These are phyloP conservation scores for Gossypium bickii DNA, from an alignment of 345 rosid species.

Conservation along the genomic window DNA sequence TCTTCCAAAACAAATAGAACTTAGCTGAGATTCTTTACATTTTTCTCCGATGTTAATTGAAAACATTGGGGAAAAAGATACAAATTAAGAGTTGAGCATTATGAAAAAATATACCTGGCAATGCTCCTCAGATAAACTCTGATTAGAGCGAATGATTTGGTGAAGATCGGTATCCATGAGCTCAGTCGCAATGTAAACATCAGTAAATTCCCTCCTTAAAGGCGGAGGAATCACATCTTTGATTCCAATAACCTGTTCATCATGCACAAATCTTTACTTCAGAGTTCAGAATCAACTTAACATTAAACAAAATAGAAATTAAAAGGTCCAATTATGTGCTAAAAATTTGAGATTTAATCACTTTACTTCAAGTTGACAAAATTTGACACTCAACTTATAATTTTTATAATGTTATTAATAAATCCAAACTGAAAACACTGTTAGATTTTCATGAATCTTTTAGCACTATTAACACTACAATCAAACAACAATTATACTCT, in stretches of 20 bases:
- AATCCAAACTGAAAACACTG: too few relatives aligned
- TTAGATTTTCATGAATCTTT: too few relatives aligned
- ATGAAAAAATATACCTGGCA: conserved; percentile 57
- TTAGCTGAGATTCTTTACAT: not conserved
- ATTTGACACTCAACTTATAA: too few relatives aligned
- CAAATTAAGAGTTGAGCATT: not conserved
- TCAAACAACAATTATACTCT: too few relatives aligned
- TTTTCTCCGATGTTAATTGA: not conserved
- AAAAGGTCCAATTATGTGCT: too few relatives aligned
- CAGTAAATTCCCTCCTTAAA: conserved; percentile 65
- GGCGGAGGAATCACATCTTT: conserved; percentile 97
- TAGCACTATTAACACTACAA: too few relatives aligned
- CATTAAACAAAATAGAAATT: not conserved
- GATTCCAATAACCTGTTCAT: conserved; percentile 60
- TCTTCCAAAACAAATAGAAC: not conserved
- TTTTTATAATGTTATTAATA: too few relatives aligned
- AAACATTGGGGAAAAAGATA: not conserved
- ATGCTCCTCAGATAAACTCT: conserved; percentile 85
- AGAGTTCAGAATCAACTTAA: not conserved
- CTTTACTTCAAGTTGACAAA: too few relatives aligned
- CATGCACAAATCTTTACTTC: conserved; percentile 4
- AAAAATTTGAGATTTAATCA: too few relatives aligned
- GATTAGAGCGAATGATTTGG: conserved; percentile 88
- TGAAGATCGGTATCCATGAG: conserved; percentile 98
- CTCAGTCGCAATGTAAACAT: conserved; percentile 80